Percentiles rank a stretch among this genome's conserved stretches.
Conservation (phyloP, 805 yeast genomes). For the Starmerella cellae region DNA sequence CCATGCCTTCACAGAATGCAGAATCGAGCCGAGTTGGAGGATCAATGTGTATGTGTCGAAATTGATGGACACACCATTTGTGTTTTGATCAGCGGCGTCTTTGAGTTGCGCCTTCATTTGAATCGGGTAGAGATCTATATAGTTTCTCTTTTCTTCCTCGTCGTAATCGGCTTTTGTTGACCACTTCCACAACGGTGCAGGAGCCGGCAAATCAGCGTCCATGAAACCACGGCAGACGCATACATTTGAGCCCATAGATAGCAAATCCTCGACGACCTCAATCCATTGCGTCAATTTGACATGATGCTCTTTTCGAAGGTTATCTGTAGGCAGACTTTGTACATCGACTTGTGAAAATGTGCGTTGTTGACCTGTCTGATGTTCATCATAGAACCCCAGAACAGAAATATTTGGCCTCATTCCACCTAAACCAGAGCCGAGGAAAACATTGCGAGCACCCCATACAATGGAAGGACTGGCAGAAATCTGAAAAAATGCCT, state of each 20-base stretch:
- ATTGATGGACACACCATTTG: conserved; percentile 63
- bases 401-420: conserved; percentile 96
- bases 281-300: conserved; percentile 78
- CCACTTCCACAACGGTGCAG: conserved; percentile 15
- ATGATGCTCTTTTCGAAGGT: conserved; percentile 54
- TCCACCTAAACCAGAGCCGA: conserved; percentile 96
- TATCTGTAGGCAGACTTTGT: conserved; percentile 63
- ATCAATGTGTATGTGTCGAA: conserved; percentile 93
- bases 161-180: conserved; percentile 25
- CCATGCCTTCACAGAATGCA: conserved; percentile 92
- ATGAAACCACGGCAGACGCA: conserved; percentile 88
- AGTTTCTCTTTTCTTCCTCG: conserved; percentile 19
- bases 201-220: conserved; percentile 46
- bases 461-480: conserved; percentile 78
- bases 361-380: conserved; percentile 15
- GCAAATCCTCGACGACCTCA: conserved; percentile 75
- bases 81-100: conserved; percentile 47
- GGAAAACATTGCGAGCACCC: conserved; percentile 86
- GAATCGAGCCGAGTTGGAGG: conserved; percentile 82
- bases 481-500: conserved; percentile 89
- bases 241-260: conserved; percentile 77
- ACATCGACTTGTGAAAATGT: conserved; percentile 25
- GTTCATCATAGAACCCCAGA: conserved; percentile 69
- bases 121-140: conserved; percentile 85
- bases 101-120: conserved; percentile 83